Base-by-base conservation (phyloP, 2,329 filamentous ascomycete genomes). In the Ophiostoma himal-ulmi region DNA sequence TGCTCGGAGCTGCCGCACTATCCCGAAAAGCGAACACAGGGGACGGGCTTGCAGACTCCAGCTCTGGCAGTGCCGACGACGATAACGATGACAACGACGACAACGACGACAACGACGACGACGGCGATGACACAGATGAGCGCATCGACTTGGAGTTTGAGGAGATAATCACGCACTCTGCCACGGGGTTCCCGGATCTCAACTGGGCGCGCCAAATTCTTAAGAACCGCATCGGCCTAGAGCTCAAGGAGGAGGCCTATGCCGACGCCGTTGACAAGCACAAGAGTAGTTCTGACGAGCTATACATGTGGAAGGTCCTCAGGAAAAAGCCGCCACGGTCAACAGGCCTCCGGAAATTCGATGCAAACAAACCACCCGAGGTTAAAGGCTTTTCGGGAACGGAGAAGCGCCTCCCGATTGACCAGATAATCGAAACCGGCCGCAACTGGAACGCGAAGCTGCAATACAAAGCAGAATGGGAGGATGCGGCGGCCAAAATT, bases 251-350 rank as follows among this genome's bases (percentile, higher is more conserved):
- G 62, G 83, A 85, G 72, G 77, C 75, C 14, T 78, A 81, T 52
- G 83, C 84, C 0, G 82, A 84, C 36, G 74, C 76, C 3, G 72
- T 77, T 17, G 84, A 86, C 72, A 76, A 77, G 20, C 77, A 77
- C 54, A 78, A 77, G 1, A 81, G 79, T 69, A 78, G 78, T 62
- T 74, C 77, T 34, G 83, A 82, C 41, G 84, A 86, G 74, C 72
- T 74, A 36, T 75, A 78, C 65, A 77, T 86, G 77, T 85, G 84
- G 84, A 74, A 76, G 11, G 71, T 84, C 20, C 72, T 85, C 26
- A 79, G 80, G 57, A 78, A 76, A 74, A 75, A 77, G 41, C 80
- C 81, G 2, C 80, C 0, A 5, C n/a, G 64, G 5, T 30, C 48
- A 3, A 77, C 65, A 48, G 70, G 44, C 13, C 41, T 68, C 7